Evolutionary conservation across 352 stramenopile species (phyloP), one percentile per base, ranked within the genome.

Genomic region (Phytopythium boreale): DNA sequence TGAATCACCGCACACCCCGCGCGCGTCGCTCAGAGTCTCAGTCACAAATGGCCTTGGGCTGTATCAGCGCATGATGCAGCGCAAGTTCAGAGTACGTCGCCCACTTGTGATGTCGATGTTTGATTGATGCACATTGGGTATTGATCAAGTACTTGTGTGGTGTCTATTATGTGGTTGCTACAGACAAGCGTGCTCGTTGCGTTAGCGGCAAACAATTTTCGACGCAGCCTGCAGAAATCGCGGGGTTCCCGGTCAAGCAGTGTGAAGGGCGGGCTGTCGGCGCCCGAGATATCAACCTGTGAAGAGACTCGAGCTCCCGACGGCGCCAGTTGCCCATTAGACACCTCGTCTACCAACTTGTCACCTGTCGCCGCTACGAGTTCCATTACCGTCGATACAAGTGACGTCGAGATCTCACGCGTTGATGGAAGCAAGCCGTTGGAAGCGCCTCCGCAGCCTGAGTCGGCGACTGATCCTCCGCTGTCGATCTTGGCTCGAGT

Each of bases 1-100:
- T 55, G 62, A 59, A 22, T 73, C 70, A 4, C 59, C 67, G 5
- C 70, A 77, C 41, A 87, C 80, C 2, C 79, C 83, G 19, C 79
- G 74, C 2, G 39, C 71, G 26, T 79, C 83, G 47, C 70, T 92
- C 15, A 74, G 78, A 2, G 71, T 77, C 24, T 88, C 79, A 0
- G 62, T 83, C 27, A 76, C 62, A 4, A 75, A 87, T 2, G 76
- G 76, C 3, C 78, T 92, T 22, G 68, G 68, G 12, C 63, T 78
- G 62, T 92, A 92, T 59, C 74, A 87, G 34, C 67, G 70, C 15
- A 56, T 73, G 43, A 92, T 92, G 82, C 75, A 74, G 27, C 77
- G 75, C 47, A 89, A 89, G 60, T 92, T 92, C 53, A 70, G 82
- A 29, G 79, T 88, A 69, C 29, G 76, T 68, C 3, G 34, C 12